Evolutionary conservation across 352 stramenopile genomes (phyloP), one percentile per base, ranked within the genome.

Genomic region (Hyaloperonospora arabidopsidis): DNA sequence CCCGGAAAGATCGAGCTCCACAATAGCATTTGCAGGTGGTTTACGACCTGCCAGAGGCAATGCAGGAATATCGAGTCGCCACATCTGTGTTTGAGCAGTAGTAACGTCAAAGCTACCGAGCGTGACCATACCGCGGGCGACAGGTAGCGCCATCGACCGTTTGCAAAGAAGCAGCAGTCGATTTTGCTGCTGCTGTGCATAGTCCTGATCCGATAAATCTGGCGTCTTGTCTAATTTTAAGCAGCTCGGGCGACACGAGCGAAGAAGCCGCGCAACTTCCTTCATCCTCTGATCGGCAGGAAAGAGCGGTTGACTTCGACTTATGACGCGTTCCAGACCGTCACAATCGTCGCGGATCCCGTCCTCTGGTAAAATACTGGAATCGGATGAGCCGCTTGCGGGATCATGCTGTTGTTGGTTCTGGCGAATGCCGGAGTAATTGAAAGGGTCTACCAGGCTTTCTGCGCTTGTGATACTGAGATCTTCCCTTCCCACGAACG

Each of bases 111-210:
- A 80, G 46, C 84, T 97, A 0, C 93, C 93, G 40, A 99, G 67
- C 5, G 96, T 98, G 14, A 98, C 68, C 96, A 99, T 99, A 6
- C 95, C 97, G 63, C 97, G 74, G 0, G 95, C 97, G 7, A 98
- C 69, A 0, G 90, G 81, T 2, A 97, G 66, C 6, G 96, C 86
- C 69, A 98, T 95, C 0, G 87, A 89, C 45, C 96, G 80, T 52
- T 95, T 94, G 68, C 91, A 98, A 4, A 98, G 63, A 41, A 98
- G 61, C 11, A 97, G 64, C n/a, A 99, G 78, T 14, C 93, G 89
- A 28, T 85, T 69, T 84, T 99, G 96, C 63, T 98, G 97, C 54
- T 93, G 76, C 25, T 81, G 68, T 3, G 84, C 65, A 40, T 79
- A 86, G 46, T 91, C 79, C 25, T 86, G 68, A 29, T 92, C 84